These are phyloP conservation scores for Rhizopogon vesiculosus DNA, from an alignment of 768 basidiomycete genomes.

Conservation along the genomic window DNA sequence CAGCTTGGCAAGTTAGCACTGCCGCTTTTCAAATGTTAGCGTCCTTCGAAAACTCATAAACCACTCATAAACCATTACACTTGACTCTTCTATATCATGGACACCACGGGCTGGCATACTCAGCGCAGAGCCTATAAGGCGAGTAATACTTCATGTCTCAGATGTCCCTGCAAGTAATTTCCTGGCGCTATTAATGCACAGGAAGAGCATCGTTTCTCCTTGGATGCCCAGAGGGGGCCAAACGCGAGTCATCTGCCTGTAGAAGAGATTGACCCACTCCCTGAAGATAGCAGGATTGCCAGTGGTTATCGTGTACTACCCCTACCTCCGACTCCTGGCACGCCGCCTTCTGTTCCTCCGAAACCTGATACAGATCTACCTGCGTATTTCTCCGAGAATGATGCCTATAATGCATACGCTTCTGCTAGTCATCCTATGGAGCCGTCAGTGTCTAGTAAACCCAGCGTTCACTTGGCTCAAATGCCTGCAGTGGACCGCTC, in stretches of 20 bases:
- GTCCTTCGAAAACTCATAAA: background rate
- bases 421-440: background rate
- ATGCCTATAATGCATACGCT: conserved; percentile 6
- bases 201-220: conserved; percentile 24
- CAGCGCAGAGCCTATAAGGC: conserved; percentile 57
- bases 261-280: conserved; percentile 55
- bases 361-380: conserved; percentile 28
- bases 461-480: conserved; percentile 34
- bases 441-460: conserved; percentile 16
- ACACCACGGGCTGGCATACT: conserved; percentile 75
- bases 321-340: conserved; percentile 30
- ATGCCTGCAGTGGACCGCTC: conserved; percentile 65
- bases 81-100: conserved; percentile 41
- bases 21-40: background rate
- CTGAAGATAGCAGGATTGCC: conserved; percentile 46
- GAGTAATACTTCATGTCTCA: conserved; percentile 8
- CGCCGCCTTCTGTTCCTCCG: conserved; percentile 43
- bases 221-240: conserved; percentile 33
- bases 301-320: conserved; percentile 46
- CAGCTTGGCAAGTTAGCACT: background rate
- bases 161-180: background rate
- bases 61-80: background rate
- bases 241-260: conserved; percentile 51
- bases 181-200: conserved; percentile 15
- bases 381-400: conserved; percentile 17